A percentile compares a stretch with the other conserved stretches of the same genome.
Conservation (phyloP, 2,329 filamentous ascomycete genomes). For the Nigrospora oryzae region DNA sequence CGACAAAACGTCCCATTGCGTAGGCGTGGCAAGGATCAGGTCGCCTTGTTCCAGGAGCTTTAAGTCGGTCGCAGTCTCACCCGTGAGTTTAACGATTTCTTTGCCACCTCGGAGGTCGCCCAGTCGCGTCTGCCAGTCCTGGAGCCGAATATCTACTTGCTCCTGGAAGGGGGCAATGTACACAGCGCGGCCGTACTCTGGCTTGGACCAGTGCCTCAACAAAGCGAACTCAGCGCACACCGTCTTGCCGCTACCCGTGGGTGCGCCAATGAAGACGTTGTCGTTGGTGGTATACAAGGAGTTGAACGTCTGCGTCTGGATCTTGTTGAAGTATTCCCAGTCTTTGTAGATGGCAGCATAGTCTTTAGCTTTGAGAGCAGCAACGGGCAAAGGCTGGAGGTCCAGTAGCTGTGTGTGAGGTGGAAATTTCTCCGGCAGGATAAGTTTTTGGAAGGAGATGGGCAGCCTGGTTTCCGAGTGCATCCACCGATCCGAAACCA, state of each 20-base stretch:
- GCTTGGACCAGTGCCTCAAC: conserved; percentile 75
- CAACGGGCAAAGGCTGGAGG: conserved; percentile 81
- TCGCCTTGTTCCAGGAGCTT: conserved; percentile 83
- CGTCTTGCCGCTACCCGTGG: conserved; percentile 92
- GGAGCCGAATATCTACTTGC: conserved; percentile 70
- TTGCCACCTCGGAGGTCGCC: conserved; percentile 70
- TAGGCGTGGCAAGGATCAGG: conserved; percentile 82
- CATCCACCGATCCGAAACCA: conserved; percentile 97
- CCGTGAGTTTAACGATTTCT: conserved; percentile 84
- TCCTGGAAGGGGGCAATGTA: conserved; percentile 96
- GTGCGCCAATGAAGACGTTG: conserved; percentile 88
- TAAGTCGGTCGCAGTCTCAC: conserved; percentile 84
- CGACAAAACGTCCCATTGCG: conserved; percentile 93
- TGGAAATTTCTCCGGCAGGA: conserved; percentile 91
- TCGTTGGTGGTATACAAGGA: conserved; percentile 85
- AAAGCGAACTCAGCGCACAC: conserved; percentile 93
- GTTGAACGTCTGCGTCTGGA: conserved; percentile 96
- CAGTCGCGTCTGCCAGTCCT: conserved; percentile 80
- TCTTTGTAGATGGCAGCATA: conserved; percentile 74
- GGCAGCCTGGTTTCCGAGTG: conserved; percentile 90
- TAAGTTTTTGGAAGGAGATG: conserved; percentile 89
- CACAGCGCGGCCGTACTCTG: conserved; percentile 68
- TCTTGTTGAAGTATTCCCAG: conserved; percentile 89
- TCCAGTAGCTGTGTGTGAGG: conserved; percentile 88
- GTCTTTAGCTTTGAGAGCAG: conserved; percentile 79